Conservation (phyloP, 2,329 filamentous ascomycete genomes). For the Parascedosporium putredinis region DNA sequence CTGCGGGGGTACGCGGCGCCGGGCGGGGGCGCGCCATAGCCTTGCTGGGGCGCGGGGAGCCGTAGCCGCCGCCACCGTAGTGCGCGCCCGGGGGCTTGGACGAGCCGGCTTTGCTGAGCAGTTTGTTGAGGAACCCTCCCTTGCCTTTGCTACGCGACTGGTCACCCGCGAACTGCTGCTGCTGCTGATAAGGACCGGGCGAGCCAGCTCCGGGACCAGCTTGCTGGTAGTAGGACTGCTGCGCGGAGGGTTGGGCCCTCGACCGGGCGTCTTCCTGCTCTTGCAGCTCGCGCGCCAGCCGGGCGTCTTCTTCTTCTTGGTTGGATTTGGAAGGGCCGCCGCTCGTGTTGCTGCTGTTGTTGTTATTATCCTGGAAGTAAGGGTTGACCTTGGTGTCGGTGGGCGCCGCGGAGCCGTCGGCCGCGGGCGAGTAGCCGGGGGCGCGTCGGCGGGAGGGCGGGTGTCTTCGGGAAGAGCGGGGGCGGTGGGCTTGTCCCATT, state of each 20-base stretch:
- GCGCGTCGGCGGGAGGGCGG: conserved; percentile 42
- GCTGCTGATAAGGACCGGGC: conserved; percentile 14
- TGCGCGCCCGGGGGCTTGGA: conserved; percentile 17
- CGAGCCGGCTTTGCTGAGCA: conserved; percentile 36
- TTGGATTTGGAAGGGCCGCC: conserved; percentile 18
- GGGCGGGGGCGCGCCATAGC: neutral
- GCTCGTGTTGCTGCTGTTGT: conserved; percentile 24
- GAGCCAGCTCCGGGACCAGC: conserved; percentile 14
- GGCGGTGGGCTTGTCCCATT: conserved; percentile 76
- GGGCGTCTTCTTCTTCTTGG: conserved; percentile 62
- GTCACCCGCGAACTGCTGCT: no score
- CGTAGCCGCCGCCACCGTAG: conserved; percentile 6
- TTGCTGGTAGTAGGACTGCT: conserved; percentile 18
- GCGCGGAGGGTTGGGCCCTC: conserved; percentile 12
- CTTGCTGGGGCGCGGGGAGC: conserved; percentile 1
- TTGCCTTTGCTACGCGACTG: conserved; percentile 22
- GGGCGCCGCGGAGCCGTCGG: conserved; percentile 24
- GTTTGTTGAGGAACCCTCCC: conserved; percentile 41
- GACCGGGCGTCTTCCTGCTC: conserved; percentile 63
- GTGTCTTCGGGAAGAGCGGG: conserved; percentile 43
- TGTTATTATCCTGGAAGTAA: conserved; percentile 39
- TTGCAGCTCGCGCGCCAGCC: conserved; percentile 66
- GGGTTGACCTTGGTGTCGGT: conserved; percentile 60
- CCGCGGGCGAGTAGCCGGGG: conserved; percentile 51
- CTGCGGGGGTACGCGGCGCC: conserved; percentile 17